Base-by-base conservation (phyloP, 768 basidiomycete species). In the Astraeus odoratus region DNA sequence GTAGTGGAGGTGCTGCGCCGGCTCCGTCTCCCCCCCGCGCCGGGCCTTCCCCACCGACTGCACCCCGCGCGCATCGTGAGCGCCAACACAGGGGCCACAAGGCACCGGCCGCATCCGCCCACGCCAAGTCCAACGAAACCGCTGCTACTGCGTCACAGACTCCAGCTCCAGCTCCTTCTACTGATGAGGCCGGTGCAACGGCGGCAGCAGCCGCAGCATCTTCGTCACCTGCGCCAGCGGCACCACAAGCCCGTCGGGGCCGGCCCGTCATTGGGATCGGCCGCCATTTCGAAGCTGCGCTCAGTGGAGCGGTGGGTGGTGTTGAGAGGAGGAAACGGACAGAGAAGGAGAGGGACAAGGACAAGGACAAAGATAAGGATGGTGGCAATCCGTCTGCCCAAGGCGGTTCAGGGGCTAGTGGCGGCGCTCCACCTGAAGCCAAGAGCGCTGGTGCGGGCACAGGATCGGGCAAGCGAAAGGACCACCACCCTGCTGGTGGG, bases 241-340 rank as follows among this genome's bases (percentile, higher is more conserved):
- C 25, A 18, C 25, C 39, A 15, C 39, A 41, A 2, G 38, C 69
- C 2, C 72, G 76, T 19, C 71, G 78, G 25, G 51, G 60, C 4
- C 75, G 83, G 5, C 81, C 82, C 1, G 69, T 82, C 8, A 63
- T 86, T 25, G 82, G 83, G 0, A 57, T 83, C 7, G 80, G 72
- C 0, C 71, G 84, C 10, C 81, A 86, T 12, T 81, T 88, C 42
- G 83, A 86, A 52, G 83, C 78, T 6, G 86, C 86, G 7, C 61
- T 88, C 23, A 85, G 63, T 46, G 78, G 81, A 0, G 77, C 78
- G 1, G 60, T 70, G n/a, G 56, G 49, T 3, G 47, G 58, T 2
- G 53, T 57, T 9, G 65, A 71, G 20, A 58, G 66, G 16, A 70
- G 65, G 55, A 56, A 51, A 29, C 63, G 61, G 18, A 18, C 26